These are phyloP conservation scores for Trichoderma arundinaceum DNA, from an alignment of 2,329 filamentous ascomycete species.

Conservation along the genomic window DNA sequence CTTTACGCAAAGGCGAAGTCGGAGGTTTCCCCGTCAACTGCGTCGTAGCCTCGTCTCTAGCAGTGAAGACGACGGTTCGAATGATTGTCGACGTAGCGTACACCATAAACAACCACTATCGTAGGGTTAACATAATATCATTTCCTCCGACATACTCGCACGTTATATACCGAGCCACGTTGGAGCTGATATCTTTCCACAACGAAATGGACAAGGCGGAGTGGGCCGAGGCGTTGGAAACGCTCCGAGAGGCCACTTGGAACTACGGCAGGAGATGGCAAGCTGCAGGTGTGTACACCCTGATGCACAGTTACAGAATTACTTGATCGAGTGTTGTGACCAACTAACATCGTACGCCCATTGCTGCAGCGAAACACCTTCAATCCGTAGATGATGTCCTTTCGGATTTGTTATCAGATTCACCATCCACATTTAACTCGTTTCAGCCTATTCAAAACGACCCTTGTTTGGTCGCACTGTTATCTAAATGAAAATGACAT, in stretches of 20 bases:
- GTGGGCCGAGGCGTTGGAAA: constrained; percentile 10
- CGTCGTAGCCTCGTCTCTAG: not conserved
- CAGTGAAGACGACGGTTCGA: constrained; percentile 15
- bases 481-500: not conserved
- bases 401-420: not conserved
- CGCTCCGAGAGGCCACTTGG: constrained; percentile 21
- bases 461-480: constrained; percentile 17
- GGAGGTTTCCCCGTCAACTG: not conserved
- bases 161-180: constrained; percentile 19
- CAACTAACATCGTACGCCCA: not conserved
- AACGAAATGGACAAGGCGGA: constrained; percentile 19
- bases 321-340: not conserved
- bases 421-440: constrained; percentile 1
- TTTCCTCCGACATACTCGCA: constrained; percentile 26
- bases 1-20: not conserved
- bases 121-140: not conserved
- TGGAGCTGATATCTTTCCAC: constrained; percentile 24
- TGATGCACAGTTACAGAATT: not conserved
- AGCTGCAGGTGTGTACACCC: constrained; percentile 7
- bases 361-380: constrained; percentile 5
- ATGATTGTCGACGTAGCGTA: constrained; percentile 25
- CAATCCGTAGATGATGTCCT: constrained; percentile 1
- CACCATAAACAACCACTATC: constrained; percentile 14
- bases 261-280: constrained; percentile 28
- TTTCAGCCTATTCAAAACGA: constrained; percentile 26